These are phyloP conservation scores for Pseudozyma hubeiensis DNA, from an alignment of 1,284 basidiomycete species.

Conservation along the genomic window DNA sequence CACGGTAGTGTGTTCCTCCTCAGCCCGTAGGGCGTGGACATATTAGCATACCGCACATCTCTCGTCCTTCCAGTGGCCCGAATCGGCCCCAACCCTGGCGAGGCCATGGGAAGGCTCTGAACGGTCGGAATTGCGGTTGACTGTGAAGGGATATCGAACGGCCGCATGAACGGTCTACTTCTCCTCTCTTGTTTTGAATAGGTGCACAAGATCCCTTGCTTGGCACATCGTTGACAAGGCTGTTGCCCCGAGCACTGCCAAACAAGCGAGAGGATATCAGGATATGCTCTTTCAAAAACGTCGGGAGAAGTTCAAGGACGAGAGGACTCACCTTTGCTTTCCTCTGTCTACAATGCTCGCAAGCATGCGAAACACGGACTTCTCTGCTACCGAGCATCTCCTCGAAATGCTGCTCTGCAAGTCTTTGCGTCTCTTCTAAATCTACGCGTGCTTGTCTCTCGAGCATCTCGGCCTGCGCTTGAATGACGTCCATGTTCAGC, in stretches of 20 bases:
- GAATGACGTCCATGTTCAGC: slow-evolving; percentile 27
- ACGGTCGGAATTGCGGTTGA: not conserved
- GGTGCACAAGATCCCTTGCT: slow-evolving; percentile 29
- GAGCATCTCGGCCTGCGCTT: slow-evolving; percentile 32
- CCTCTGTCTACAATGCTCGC: slow-evolving; percentile 39
- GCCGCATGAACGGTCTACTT: not conserved
- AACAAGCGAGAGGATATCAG: not conserved
- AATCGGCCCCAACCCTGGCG: slow-evolving; percentile 13
- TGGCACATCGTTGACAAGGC: slow-evolving; percentile 40
- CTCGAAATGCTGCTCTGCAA: slow-evolving; percentile 23
- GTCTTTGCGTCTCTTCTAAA: slow-evolving; percentile 12
- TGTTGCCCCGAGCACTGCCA: slow-evolving; percentile 39
- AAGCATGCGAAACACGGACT: slow-evolving; percentile 37
- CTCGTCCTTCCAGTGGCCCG: slow-evolving; percentile 4
- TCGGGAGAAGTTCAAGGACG: not conserved
- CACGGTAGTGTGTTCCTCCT: slow-evolving; percentile 16
- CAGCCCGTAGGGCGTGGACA: slow-evolving; percentile 15
- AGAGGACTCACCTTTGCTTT: slow-evolving; percentile 44
- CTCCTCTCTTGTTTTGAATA: slow-evolving; percentile 25
- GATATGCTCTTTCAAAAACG: not conserved
- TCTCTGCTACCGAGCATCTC: slow-evolving; percentile 31
- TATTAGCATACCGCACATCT: slow-evolving; percentile 9
- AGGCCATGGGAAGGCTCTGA: not conserved
- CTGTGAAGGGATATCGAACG: not conserved
- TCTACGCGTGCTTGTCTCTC: slow-evolving; percentile 28